These are phyloP conservation scores for Austroboletus olivaceoglutinosus DNA, from an alignment of 1,284 basidiomycete species.

Conservation along the genomic window DNA sequence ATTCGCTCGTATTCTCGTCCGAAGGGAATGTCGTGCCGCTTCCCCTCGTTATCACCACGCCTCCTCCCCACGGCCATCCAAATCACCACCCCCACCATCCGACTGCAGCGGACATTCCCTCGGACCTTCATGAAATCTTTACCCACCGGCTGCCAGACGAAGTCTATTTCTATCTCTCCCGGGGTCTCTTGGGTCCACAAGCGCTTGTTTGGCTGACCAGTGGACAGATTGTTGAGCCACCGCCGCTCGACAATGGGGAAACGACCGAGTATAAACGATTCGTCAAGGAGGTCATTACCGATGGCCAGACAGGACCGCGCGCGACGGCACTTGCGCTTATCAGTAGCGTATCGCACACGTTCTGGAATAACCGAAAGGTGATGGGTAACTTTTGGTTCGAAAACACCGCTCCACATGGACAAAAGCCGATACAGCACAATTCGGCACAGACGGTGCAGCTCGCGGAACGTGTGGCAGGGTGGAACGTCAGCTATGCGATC, in stretches of 20 bases:
- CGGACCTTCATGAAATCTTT: slow-evolving; percentile 94
- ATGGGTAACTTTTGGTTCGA: slow-evolving; percentile 79
- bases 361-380: slow-evolving; percentile 78
- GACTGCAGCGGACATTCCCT: slow-evolving; percentile 84
- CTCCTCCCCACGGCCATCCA: slow-evolving; percentile 46
- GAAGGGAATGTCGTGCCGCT: slow-evolving; percentile 89
- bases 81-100: slow-evolving; percentile 65
- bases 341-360: slow-evolving; percentile 71
- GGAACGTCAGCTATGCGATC: slow-evolving; percentile 85
- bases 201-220: slow-evolving; percentile 89
- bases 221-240: slow-evolving; percentile 81
- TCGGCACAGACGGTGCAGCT: slow-evolving; percentile 80
- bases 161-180: slow-evolving; percentile 93
- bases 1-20: slow-evolving; percentile 85
- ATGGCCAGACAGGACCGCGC: slow-evolving; percentile 86
- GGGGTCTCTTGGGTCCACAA: slow-evolving; percentile 85
- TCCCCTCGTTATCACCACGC: slow-evolving; percentile 69
- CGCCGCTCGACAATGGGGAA: slow-evolving; percentile 94
- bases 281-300: slow-evolving; percentile 93
- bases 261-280: slow-evolving; percentile 93
- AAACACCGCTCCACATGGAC: slow-evolving; percentile 45
- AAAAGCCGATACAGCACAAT: slow-evolving; percentile 68
- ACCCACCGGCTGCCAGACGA: slow-evolving; percentile 95
- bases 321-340: slow-evolving; percentile 88
- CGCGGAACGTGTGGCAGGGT: slow-evolving; percentile 85